Conservation (phyloP, 768 basidiomycete genomes). For the Mycena polygramma region DNA sequence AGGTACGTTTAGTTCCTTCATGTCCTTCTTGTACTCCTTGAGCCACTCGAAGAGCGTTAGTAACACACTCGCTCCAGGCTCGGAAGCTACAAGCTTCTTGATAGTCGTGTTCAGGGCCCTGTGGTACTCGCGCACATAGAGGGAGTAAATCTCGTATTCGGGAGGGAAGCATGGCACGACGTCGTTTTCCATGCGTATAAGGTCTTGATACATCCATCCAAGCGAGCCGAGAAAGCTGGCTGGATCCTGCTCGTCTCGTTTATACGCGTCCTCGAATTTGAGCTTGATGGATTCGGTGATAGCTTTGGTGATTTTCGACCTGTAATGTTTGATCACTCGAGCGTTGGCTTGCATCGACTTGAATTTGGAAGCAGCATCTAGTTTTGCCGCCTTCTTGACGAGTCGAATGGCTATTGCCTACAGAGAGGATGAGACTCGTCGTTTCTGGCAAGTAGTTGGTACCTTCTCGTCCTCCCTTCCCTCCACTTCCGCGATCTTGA, state of each 20-base stretch:
- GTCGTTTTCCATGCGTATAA: conserved; percentile 92
- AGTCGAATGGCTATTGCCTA: conserved; percentile 95
- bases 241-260: conserved; percentile 72
- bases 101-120: conserved; percentile 82
- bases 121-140: conserved; percentile 92
- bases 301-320: conserved; percentile 86
- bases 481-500: conserved; percentile 96
- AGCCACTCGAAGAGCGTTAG: conserved; percentile 93
- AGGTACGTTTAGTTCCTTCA: conserved; percentile 93
- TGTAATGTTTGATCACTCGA: conserved; percentile 94
- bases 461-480: conserved; percentile 96
- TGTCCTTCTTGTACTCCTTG: conserved; percentile 94
- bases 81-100: conserved; percentile 74
- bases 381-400: conserved; percentile 92
- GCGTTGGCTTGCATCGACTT: conserved; percentile 94
- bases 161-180: conserved; percentile 92
- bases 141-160: conserved; percentile 90
- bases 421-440: conserved; percentile 11
- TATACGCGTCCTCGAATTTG: conserved; percentile 77
- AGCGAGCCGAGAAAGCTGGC: conserved; percentile 82
- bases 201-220: conserved; percentile 94
- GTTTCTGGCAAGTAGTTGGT: conserved; percentile 14
- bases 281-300: conserved; percentile 83
- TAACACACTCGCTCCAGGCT: conserved; percentile 90
- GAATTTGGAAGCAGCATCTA: conserved; percentile 94